Conservation (phyloP, 2,329 filamentous ascomycete genomes). For the Phaeosphaeriaceae sp. region DNA sequence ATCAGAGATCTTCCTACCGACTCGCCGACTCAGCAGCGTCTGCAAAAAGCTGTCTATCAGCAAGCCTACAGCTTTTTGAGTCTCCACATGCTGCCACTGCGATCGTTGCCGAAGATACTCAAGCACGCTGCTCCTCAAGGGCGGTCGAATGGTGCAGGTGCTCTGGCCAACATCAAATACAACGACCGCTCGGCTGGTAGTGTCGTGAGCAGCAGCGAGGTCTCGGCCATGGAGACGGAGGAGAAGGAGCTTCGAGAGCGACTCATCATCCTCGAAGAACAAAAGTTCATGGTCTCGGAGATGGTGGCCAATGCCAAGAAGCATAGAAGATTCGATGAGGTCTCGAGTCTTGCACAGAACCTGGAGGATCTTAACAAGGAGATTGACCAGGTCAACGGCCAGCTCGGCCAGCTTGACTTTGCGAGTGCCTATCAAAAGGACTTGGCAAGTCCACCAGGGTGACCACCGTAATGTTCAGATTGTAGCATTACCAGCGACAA, state of each 20-base stretch:
- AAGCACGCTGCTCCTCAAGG: conserved; percentile 64
- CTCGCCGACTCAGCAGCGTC: conserved; percentile 72
- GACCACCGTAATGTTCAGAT: conserved; percentile 9
- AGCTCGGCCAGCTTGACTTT: conserved; percentile 72
- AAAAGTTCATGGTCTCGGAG: conserved; percentile 84
- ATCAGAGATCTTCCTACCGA: conserved; percentile 79
- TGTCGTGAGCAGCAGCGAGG: conserved; percentile 61
- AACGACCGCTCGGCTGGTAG: conserved; percentile 62
- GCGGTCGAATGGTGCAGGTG: conserved; percentile 47
- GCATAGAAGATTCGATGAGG: conserved; percentile 83
- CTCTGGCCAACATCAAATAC: conserved; percentile 67
- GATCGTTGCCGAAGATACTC: conserved; percentile 55
- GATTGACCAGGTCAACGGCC: conserved; percentile 71
- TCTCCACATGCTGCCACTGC: conserved; percentile 88
- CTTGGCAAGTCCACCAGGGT: conserved; percentile 32
- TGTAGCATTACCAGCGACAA: too few relatives aligned
- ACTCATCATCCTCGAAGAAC: conserved; percentile 86
- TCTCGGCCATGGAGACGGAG: conserved; percentile 77
- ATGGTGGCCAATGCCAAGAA: conserved; percentile 83
- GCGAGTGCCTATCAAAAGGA: conserved; percentile 56
- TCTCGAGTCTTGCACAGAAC: conserved; percentile 78
- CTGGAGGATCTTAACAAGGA: conserved; percentile 82
- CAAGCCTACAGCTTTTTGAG: conserved; percentile 85
- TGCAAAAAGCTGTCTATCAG: conserved; percentile 83
- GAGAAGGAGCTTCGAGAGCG: conserved; percentile 82